Percentiles rank a stretch among this genome's conserved stretches.
Conservation (phyloP, 2,329 filamentous ascomycete species). For the Albophoma yamanashiensis region DNA sequence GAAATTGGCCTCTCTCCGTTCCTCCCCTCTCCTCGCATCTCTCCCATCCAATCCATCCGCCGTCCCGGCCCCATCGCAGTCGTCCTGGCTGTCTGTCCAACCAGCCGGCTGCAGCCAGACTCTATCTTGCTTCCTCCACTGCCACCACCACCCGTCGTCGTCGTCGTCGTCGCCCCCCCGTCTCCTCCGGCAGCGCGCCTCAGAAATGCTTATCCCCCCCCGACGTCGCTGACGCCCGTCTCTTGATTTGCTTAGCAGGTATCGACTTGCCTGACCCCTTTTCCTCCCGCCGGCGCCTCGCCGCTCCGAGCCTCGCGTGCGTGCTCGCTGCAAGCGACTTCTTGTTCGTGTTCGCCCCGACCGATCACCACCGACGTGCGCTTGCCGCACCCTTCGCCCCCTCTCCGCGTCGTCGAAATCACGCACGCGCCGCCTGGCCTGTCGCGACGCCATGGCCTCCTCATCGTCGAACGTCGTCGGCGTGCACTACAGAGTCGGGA, state of each 20-base stretch:
- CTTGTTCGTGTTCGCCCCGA: conserved; percentile 3
- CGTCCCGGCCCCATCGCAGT: neutral
- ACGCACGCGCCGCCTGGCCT: neutral
- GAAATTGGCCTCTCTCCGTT: conserved; percentile 3
- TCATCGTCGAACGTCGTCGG: conserved; percentile 95
- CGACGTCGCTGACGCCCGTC: conserved; percentile 10
- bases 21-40: conserved; percentile 1
- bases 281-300: conserved; percentile 6
- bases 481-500: conserved; percentile 96
- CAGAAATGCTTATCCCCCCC: conserved; percentile 10
- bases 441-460: conserved; percentile 55
- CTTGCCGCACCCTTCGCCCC: neutral
- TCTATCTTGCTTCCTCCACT: neutral
- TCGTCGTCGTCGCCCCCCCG: neutral
- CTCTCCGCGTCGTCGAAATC: neutral
- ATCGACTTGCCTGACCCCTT: conserved; percentile 5
- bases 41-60: neutral
- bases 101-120: neutral
- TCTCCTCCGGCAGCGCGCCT: conserved; percentile 3
- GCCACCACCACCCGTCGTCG: neutral
- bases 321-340: conserved; percentile 1
- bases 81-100: neutral
- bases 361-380: conserved; percentile 3
- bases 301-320: conserved; percentile 8
- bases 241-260: conserved; percentile 5